phyloP scores from a whole-genome alignment of 1,284 basidiomycete genomes.

The Trametes sp. region DNA sequence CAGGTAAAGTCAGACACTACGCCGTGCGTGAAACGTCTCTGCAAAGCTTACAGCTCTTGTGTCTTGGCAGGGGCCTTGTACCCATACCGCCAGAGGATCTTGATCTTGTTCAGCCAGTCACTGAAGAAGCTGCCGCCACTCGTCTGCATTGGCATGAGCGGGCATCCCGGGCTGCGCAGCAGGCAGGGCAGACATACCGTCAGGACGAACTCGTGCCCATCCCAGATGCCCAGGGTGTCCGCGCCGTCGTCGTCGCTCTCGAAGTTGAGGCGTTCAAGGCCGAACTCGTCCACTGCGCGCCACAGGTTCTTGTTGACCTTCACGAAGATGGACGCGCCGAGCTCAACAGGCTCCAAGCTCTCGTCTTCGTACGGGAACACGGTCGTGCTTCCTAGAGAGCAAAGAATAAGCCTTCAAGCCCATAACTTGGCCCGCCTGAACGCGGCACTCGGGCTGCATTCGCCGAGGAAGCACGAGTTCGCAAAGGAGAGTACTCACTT shows the following conservation, averaged over 20 bases:
- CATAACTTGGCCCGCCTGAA: not conserved
- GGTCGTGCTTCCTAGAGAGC: constrained; percentile 68
- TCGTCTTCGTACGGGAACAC: constrained; percentile 81
- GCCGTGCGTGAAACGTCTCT: not conserved
- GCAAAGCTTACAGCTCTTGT: constrained; percentile 58
- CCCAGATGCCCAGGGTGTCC: constrained; percentile 77
- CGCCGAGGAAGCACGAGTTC: not conserved
- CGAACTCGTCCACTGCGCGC: constrained; percentile 84
- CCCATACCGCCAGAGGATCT: constrained; percentile 86
- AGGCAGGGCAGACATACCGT: constrained; percentile 53
- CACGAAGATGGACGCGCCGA: constrained; percentile 93
- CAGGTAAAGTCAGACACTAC: not conserved
- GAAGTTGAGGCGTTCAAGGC: constrained; percentile 67
- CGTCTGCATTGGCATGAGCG: constrained; percentile 33
- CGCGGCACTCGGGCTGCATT: not conserved
- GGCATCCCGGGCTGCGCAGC: too few relatives aligned
- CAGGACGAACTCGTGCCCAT: constrained; percentile 79
- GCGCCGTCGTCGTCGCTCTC: constrained; percentile 45
- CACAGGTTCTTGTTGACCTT: constrained; percentile 83
- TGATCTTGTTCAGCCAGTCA: constrained; percentile 78
- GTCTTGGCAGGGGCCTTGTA: constrained; percentile 68
- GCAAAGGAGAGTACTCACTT: constrained; percentile 59
- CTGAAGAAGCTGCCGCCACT: constrained; percentile 47
- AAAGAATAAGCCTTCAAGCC: not conserved
- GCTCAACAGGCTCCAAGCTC: constrained; percentile 70